Conservation (phyloP, 345 rosid genomes). For the Salix purpurea region DNA sequence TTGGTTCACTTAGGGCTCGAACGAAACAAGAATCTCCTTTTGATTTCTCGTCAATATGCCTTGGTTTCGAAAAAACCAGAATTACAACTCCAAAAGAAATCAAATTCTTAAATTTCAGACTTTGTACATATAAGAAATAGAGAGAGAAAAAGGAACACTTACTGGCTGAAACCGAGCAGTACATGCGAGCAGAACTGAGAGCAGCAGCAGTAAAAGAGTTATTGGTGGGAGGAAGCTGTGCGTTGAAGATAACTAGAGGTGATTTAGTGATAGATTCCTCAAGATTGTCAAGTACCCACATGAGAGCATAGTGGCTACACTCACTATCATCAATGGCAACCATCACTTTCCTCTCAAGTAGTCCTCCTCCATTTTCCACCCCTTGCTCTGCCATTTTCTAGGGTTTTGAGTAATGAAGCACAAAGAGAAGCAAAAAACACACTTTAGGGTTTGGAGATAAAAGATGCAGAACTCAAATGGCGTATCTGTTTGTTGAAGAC, state of each 20-base stretch:
- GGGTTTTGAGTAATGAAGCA: background rate
- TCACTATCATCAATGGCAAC: constrained; percentile 16
- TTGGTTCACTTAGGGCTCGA: no score
- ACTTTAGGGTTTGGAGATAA: background rate
- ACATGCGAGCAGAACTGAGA: constrained; percentile 28
- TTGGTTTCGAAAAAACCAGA: background rate
- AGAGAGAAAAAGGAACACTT: background rate
- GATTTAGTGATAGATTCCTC: background rate
- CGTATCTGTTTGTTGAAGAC: no score
- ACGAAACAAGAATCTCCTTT: no score
- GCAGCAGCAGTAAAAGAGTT: background rate
- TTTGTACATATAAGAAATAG: background rate
- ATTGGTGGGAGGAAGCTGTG: constrained; percentile 1
- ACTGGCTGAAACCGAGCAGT: constrained; percentile 34
- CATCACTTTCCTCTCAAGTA: constrained; percentile 26
- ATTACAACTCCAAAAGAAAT: background rate
- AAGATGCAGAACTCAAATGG: no score
- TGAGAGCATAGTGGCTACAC: constrained; percentile 10
- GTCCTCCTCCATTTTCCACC: background rate
- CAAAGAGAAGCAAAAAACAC: background rate
- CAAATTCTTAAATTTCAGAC: background rate
- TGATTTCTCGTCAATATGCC: no score
- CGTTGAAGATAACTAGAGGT: constrained; percentile 10
- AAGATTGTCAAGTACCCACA: constrained; percentile 15
- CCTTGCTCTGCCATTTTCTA: constrained; percentile 8